These are phyloP conservation scores for Harringtonia lauricola DNA, from an alignment of 2,329 filamentous ascomycete species.

Conservation along the genomic window DNA sequence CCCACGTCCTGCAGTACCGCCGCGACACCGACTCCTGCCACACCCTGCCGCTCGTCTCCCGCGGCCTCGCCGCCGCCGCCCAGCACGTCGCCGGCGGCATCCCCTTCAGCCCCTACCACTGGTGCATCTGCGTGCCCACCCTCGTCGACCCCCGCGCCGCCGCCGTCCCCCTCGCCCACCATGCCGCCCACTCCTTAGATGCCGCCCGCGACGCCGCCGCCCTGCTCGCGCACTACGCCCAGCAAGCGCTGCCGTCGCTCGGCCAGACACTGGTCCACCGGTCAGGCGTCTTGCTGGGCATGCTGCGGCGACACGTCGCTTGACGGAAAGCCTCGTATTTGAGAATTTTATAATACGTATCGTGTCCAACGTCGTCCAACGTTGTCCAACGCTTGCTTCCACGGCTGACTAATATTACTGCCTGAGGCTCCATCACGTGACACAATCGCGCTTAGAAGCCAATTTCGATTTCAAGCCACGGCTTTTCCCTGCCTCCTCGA, in stretches of 20 bases:
- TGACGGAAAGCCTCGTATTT: too few relatives aligned
- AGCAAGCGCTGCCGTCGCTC: too few relatives aligned
- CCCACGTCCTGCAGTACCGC: conserved; percentile 2
- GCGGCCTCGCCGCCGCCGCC: neutral
- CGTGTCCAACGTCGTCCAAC: too few relatives aligned
- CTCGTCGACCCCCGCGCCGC: conserved; percentile 6
- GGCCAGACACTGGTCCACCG: too few relatives aligned
- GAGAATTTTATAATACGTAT: too few relatives aligned
- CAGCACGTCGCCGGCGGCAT: neutral
- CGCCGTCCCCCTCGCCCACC: neutral
- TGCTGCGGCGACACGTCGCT: too few relatives aligned
- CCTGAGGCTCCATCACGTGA: neutral
- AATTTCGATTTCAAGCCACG: too few relatives aligned
- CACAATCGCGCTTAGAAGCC: neutral
- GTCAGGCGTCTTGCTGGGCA: too few relatives aligned
- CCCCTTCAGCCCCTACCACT: conserved; percentile 3
- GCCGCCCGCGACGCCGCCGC: neutral
- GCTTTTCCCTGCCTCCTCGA: too few relatives aligned
- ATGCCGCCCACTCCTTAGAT: neutral
- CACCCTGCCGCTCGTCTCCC: neutral
- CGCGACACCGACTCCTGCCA: conserved; percentile 1
- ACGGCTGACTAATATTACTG: too few relatives aligned
- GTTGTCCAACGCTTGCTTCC: too few relatives aligned
- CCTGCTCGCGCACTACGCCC: too few relatives aligned
- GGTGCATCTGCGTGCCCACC: conserved; percentile 5